Evolutionary conservation across 192 early-diverging fungal species (phyloP).

Genomic region (Backusella tarrabulga): DNA sequence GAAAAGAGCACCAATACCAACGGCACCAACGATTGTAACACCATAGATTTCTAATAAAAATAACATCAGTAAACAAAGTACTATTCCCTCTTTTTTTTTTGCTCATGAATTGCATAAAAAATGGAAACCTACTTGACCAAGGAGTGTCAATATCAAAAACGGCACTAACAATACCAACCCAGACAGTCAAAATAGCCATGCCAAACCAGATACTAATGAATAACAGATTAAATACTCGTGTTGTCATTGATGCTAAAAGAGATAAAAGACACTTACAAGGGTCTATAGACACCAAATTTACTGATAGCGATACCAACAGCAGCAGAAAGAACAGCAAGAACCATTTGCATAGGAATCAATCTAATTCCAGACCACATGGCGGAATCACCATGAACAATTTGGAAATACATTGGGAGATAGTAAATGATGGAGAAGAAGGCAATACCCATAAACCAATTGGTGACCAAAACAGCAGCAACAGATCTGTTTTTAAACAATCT

Average conservation of each 20-base stretch:
- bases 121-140: neutral
- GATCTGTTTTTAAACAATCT: constrained; percentile 62
- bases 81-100: neutral
- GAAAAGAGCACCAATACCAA: constrained; percentile 23
- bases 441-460: constrained; percentile 65
- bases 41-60: constrained; percentile 2
- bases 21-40: neutral
- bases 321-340: constrained; percentile 14
- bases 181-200: constrained; percentile 55
- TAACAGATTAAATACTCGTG: neutral
- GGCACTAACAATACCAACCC: constrained; percentile 60
- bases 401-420: constrained; percentile 82
- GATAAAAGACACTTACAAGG: constrained; percentile 8
- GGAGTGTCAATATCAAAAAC: constrained; percentile 33
- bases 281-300: constrained; percentile 13
- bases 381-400: constrained; percentile 56
- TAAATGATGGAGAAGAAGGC: constrained; percentile 63
- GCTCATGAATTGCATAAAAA: neutral
- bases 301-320: constrained; percentile 15
- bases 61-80: neutral
- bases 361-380: constrained; percentile 33
- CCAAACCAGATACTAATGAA: constrained; percentile 44
- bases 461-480: constrained; percentile 55
- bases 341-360: constrained; percentile 25
- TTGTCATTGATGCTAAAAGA: neutral